Percentiles rank a stretch among this genome's conserved stretches.
Conservation (phyloP, 257 asterid genomes). For the Buddleja alternifolia region DNA sequence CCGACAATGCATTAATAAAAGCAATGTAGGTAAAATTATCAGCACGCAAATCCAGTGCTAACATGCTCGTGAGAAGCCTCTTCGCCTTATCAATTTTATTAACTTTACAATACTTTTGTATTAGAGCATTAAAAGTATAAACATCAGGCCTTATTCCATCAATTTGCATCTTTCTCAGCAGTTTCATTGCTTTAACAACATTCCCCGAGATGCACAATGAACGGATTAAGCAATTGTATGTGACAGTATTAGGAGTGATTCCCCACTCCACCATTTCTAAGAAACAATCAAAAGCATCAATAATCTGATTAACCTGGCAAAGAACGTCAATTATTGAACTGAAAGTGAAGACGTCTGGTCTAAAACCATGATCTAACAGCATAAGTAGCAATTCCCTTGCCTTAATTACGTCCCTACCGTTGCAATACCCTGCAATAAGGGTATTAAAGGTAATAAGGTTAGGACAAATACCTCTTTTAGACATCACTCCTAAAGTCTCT, state of each 20-base stretch:
- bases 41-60: conserved; percentile 58
- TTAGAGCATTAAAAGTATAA: conserved; percentile 77
- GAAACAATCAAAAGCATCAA: conserved; percentile 82
- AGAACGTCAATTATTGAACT: conserved; percentile 79
- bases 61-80: conserved; percentile 72
- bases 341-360: conserved; percentile 80
- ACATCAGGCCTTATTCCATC: conserved; percentile 71
- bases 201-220: conserved; percentile 70
- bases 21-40: conserved; percentile 76
- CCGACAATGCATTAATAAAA: conserved; percentile 70
- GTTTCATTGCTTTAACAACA: conserved; percentile 52
- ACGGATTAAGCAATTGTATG: conserved; percentile 74
- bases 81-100: conserved; percentile 73
- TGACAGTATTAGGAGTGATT: conserved; percentile 62
- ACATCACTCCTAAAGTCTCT: conserved; percentile 60
- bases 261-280: conserved; percentile 86
- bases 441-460: conserved; percentile 81
- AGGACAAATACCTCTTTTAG: conserved; percentile 52
- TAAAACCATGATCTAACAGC: conserved; percentile 60
- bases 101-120: conserved; percentile 60
- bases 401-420: conserved; percentile 50
- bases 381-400: conserved; percentile 58
- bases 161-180: conserved; percentile 72
- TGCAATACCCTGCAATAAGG: conserved; percentile 74
- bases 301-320: conserved; percentile 54